Percentiles rank a stretch among this genome's conserved stretches.
phyloP scores from a whole-genome alignment of 1,284 basidiomycete species.

The Xerocomus amazonicus region DNA sequence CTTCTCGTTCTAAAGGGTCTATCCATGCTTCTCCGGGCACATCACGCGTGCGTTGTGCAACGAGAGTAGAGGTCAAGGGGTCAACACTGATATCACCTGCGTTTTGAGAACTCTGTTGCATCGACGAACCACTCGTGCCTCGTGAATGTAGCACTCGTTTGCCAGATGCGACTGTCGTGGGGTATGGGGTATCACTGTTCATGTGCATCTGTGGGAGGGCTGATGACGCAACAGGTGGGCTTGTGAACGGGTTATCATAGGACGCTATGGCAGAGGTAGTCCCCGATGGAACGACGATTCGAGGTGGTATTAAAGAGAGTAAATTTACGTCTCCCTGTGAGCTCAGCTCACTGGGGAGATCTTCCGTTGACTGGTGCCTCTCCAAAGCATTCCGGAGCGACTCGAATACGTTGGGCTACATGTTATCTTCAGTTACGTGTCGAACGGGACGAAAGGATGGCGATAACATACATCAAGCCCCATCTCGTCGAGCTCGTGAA shows the following conservation, averaged over 20 bases:
- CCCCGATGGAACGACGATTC: slow-evolving; percentile 1
- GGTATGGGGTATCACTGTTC: slow-evolving; percentile 24
- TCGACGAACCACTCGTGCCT: slow-evolving; percentile 4
- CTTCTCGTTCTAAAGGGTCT: slow-evolving; percentile 40
- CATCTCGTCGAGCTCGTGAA: slow-evolving; percentile 40
- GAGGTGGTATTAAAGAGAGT: slow-evolving; percentile 1
- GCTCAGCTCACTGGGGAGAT: slow-evolving; percentile 14
- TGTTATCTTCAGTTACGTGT: slow-evolving; percentile 1
- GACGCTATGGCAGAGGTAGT: not conserved
- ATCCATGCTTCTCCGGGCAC: slow-evolving; percentile 43
- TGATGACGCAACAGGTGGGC: not conserved
- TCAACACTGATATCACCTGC: slow-evolving; percentile 1
- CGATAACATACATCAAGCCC: slow-evolving; percentile 39
- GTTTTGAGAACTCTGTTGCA: slow-evolving; percentile 4
- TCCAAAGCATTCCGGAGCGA: slow-evolving; percentile 45
- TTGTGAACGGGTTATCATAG: slow-evolving; percentile 2
- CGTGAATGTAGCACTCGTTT: slow-evolving; percentile 1
- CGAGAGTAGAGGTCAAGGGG: slow-evolving; percentile 16
- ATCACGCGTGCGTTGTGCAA: slow-evolving; percentile 27
- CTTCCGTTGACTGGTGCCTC: slow-evolving; percentile 30
- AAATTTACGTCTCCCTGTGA: not conserved
- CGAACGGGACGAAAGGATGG: not conserved
- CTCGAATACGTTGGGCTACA: slow-evolving; percentile 50
- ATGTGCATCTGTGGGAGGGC: not conserved
- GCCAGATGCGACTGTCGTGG: slow-evolving; percentile 1